Percentiles rank a stretch among this genome's conserved stretches.
Conservation (phyloP, 2,329 filamentous ascomycete species). For the Colletotrichum truncatum region DNA sequence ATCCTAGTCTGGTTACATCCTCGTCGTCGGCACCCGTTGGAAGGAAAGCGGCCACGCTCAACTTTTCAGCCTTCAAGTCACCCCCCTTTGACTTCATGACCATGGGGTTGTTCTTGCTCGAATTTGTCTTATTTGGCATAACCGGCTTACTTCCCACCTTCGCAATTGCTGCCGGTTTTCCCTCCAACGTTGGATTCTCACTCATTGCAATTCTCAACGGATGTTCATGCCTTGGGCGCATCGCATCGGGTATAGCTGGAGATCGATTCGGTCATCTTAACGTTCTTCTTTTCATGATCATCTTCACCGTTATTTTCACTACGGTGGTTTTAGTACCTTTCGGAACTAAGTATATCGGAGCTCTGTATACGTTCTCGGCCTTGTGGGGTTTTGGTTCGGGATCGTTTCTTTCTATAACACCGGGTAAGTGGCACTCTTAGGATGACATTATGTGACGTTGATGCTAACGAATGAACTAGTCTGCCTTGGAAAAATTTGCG, state of each 20-base stretch:
- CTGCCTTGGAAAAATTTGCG: constrained; percentile 55
- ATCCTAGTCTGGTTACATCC: constrained; percentile 30
- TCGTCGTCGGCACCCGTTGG: constrained; percentile 1
- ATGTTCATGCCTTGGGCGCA: constrained; percentile 50
- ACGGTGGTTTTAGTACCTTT: constrained; percentile 54
- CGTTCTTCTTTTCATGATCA: constrained; percentile 45
- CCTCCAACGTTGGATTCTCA: constrained; percentile 49
- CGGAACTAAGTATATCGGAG: constrained; percentile 46
- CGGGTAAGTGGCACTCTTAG: constrained; percentile 30
- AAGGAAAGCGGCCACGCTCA: constrained; percentile 35
- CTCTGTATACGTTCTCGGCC: constrained; percentile 53
- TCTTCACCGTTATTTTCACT: constrained; percentile 49
- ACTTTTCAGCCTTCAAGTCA: constrained; percentile 50
- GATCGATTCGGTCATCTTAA: constrained; percentile 57
- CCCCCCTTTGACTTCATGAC: constrained; percentile 52
- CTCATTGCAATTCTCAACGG: constrained; percentile 54
- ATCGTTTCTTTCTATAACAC: constrained; percentile 52
- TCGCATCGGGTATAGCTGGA: constrained; percentile 52
- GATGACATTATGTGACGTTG: fast-evolving
- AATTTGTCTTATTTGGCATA: constrained; percentile 59
- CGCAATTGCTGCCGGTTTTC: constrained; percentile 44
- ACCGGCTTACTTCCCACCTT: constrained; percentile 57
- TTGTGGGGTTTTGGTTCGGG: constrained; percentile 60
- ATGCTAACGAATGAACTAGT: constrained; percentile 36
- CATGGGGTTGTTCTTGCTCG: constrained; percentile 52